These are phyloP conservation scores for Daldinia loculata DNA, from an alignment of 495 filamentous ascomycete genomes.

Conservation along the genomic window DNA sequence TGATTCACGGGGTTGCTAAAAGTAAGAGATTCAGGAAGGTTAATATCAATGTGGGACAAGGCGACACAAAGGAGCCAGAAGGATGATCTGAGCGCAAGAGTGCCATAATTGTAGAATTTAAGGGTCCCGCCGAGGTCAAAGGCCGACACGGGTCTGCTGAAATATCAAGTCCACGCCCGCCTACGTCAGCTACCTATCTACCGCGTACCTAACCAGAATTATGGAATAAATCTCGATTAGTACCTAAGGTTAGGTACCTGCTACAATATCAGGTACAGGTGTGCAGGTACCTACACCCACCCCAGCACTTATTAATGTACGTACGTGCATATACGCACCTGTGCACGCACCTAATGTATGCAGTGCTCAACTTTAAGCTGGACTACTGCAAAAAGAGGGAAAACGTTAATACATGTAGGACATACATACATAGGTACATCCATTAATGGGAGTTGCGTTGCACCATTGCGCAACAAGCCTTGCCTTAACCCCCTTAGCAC, in stretches of 20 bases:
- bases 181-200: constrained; percentile 23
- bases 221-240: too few species aligned
- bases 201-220: not conserved
- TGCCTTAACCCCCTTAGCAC: not conserved
- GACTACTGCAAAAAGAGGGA: not conserved
- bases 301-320: not conserved
- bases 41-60: constrained; percentile 38
- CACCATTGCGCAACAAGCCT: constrained; percentile 22
- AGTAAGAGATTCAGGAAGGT: constrained; percentile 29
- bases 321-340: not conserved
- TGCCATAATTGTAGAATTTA: constrained; percentile 31
- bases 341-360: not conserved
- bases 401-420: not conserved
- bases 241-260: not conserved
- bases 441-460: not conserved
- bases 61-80: constrained; percentile 27
- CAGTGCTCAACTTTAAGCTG: not conserved
- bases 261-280: not conserved
- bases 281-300: not conserved
- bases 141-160: constrained; percentile 4
- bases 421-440: not conserved
- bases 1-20: constrained; percentile 24
- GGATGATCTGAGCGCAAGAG: constrained; percentile 13
- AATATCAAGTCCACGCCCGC: constrained; percentile 16
- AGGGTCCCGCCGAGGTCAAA: constrained; percentile 16